These are phyloP conservation scores for Daldinia sp. DNA, from an alignment of 2,329 filamentous ascomycete genomes.

Conservation along the genomic window DNA sequence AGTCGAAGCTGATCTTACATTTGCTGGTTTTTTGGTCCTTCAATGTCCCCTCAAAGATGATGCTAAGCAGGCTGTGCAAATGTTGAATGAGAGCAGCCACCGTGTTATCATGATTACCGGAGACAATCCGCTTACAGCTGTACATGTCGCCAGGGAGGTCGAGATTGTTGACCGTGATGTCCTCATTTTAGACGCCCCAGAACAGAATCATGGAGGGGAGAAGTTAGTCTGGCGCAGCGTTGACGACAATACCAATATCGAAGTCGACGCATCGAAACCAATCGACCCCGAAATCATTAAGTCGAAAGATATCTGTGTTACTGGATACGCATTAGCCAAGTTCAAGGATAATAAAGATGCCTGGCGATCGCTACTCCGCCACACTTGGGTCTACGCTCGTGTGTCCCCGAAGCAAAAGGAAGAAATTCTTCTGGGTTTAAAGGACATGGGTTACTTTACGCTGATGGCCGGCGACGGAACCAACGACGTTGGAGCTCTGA, in stretches of 20 bases:
- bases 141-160: constrained; percentile 93
- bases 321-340: constrained; percentile 89
- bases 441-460: constrained; percentile 96
- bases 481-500: constrained; percentile 96
- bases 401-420: constrained; percentile 99
- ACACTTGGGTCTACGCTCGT: constrained; percentile 97
- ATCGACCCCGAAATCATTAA: constrained; percentile 83
- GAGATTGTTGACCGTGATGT: constrained; percentile 98
- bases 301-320: constrained; percentile 92
- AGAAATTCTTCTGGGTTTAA: constrained; percentile 94
- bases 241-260: constrained; percentile 86
- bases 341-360: constrained; percentile 79
- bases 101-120: constrained; percentile 99
- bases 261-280: constrained; percentile 82
- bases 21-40: constrained; percentile 94
- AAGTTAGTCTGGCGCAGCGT: constrained; percentile 93
- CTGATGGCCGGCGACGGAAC: constrained; percentile 99
- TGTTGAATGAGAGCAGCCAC: constrained; percentile 99
- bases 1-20: constrained; percentile 82
- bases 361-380: constrained; percentile 79
- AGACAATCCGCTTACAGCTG: constrained; percentile 95
- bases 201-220: constrained; percentile 82
- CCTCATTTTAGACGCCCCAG: constrained; percentile 92
- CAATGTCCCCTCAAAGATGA: constrained; percentile 97
- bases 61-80: constrained; percentile 89